Evolutionary conservation across 2,329 filamentous ascomycete genomes (phyloP), one percentile per base, ranked within the genome.

Genomic region (Alternaria triticina): DNA sequence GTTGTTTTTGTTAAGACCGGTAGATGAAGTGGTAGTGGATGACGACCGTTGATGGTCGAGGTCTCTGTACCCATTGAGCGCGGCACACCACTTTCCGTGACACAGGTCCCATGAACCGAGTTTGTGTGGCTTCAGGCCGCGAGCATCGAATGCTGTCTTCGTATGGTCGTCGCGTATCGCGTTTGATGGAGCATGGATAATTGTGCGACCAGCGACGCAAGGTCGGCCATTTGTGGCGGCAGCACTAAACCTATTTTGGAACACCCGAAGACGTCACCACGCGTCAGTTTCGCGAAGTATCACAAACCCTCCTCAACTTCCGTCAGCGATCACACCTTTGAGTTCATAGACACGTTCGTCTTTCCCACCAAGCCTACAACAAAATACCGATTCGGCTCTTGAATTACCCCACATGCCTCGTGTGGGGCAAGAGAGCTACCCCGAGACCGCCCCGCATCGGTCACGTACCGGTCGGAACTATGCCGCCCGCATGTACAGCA

Each of bases 341-440:
- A 17, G 13, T 9, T 8, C 13, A 8, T 4, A 12, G 9, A 8
- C 9, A 12, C 15, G 3, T 12, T 1, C 6, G 22, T 5, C 9
- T 33, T 40, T 7, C 5, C 5, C 20, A 15, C 10, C 17, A 22
- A 51, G 12, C 17, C 17, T 17, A 40, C 23, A 3, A 10, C 9
- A 13, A 40, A 52, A 52, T 54, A 44, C 33, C 52, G 33, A 56
- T 9, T 33, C 36, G 49, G 28, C 49, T 56, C 40, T 56, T 40
- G 36, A 22, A 12, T 20, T 49, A 59, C 59, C 59, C 59, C 55
- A 49, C 43, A 54, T 25, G 12, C 23, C 8, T 54, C 22, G 51
- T 62, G 59, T 59, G 59, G 59, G 59, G 59, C 59, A 47, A 33
- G 6, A 33, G 6, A 40, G 22, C 25, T 62, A 62, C 55, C 40